Percentiles rank a stretch among this genome's conserved stretches.
Conservation (phyloP, 805 yeast genomes). For the Priceomyces castillae region DNA sequence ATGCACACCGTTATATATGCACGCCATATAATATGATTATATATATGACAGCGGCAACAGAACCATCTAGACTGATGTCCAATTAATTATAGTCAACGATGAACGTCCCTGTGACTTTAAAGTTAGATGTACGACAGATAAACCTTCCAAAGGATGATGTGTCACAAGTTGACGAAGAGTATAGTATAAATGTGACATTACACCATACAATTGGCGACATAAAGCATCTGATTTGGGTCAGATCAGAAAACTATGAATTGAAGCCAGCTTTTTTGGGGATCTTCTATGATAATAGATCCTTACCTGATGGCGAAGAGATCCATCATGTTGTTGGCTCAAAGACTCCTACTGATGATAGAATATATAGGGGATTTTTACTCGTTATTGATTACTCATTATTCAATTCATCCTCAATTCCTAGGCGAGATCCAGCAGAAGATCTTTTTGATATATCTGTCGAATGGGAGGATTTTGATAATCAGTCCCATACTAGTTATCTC, state of each 20-base stretch:
- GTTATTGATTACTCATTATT: slow-evolving; percentile 24
- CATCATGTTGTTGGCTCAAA: slow-evolving; percentile 7
- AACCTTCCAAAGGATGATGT: slow-evolving; percentile 1
- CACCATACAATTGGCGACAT: slow-evolving; percentile 23
- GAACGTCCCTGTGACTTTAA: slow-evolving; percentile 19
- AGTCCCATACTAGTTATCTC: slow-evolving; percentile 8
- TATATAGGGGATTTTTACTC: slow-evolving; percentile 10
- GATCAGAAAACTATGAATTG: slow-evolving; percentile 20
- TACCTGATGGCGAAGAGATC: slow-evolving; percentile 13
- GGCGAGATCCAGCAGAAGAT: slow-evolving; percentile 23
- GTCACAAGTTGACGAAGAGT: slow-evolving; percentile 1
- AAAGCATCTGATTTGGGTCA: slow-evolving; percentile 27
- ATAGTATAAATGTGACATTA: slow-evolving; percentile 21
- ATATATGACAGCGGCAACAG: slow-evolving; percentile 1
- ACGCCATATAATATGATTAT: slow-evolving; percentile 1
- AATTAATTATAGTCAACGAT: slow-evolving; percentile 8
- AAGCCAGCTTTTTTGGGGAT: slow-evolving; percentile 25
- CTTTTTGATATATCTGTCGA: slow-evolving; percentile 20
- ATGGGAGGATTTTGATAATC: slow-evolving; percentile 12
- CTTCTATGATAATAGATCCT: slow-evolving; percentile 8
- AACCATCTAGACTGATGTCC: not conserved
- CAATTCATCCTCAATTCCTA: slow-evolving; percentile 17
- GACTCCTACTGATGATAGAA: not conserved
- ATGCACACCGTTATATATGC: not conserved
- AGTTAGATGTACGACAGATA: slow-evolving; percentile 11